Evolutionary conservation across 2,329 filamentous ascomycete genomes (phyloP).

Genomic region (Ustilaginoidea virens): DNA sequence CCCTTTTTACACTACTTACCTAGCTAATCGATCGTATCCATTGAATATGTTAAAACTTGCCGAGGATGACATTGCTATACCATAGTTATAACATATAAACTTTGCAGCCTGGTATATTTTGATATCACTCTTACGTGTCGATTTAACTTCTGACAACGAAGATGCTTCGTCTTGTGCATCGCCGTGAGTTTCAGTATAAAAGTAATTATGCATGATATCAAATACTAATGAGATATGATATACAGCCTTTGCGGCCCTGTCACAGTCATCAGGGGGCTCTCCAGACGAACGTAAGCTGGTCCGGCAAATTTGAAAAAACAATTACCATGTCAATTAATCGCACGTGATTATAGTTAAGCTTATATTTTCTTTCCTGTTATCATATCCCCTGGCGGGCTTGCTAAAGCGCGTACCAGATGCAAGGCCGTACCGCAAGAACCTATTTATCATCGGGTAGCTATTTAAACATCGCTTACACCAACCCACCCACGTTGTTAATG

Average conservation of each 20-base stretch:
- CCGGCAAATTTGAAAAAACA: background rate
- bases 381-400: conserved; percentile 77
- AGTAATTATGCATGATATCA: background rate
- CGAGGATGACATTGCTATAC: too few species aligned
- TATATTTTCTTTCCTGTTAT: conserved; percentile 76
- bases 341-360: conserved; percentile 60
- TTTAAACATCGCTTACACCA: conserved; percentile 53
- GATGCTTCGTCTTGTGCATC: conserved; percentile 10
- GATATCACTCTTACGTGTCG: too few species aligned
- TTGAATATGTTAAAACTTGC: too few species aligned
- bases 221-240: background rate
- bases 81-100: too few species aligned
- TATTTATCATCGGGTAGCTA: conserved; percentile 61
- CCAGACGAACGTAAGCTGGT: conserved; percentile 21
- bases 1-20: too few species aligned
- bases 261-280: conserved; percentile 17
- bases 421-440: conserved; percentile 71
- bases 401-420: conserved; percentile 83
- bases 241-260: conserved; percentile 20
- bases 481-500: background rate
- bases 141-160: too few species aligned
- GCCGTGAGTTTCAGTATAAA: conserved; percentile 8
- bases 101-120: too few species aligned
- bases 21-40: too few species aligned
- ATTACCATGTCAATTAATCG: background rate